Evolutionary conservation across 2,329 filamentous ascomycete genomes (phyloP).

Genomic region (Aspergillus fischeri): DNA sequence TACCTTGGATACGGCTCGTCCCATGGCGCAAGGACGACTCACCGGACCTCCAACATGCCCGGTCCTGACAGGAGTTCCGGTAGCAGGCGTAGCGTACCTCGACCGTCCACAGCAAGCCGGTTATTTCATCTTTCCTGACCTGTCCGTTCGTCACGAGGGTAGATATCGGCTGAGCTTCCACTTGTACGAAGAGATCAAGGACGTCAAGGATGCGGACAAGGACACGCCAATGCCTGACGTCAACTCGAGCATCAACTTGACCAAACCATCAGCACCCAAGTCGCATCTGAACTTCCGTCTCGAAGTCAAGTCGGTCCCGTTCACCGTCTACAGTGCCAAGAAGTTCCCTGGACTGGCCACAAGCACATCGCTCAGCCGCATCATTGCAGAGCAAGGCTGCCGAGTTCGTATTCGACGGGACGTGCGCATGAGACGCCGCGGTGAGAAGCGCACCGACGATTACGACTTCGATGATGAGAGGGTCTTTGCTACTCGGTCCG

Average conservation of each 20-base stretch:
- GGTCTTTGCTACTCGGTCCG: constrained; percentile 41
- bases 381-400: constrained; percentile 93
- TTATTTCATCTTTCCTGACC: constrained; percentile 96
- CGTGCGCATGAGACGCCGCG: constrained; percentile 83
- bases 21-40: constrained; percentile 75
- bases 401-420: constrained; percentile 93
- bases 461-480: constrained; percentile 63
- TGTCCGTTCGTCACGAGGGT: constrained; percentile 93
- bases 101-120: constrained; percentile 75
- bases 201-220: constrained; percentile 69
- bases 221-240: constrained; percentile 43
- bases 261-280: constrained; percentile 42
- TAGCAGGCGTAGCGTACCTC: constrained; percentile 92
- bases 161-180: constrained; percentile 89
- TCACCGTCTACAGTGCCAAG: constrained; percentile 92
- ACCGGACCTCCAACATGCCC: constrained; percentile 66
- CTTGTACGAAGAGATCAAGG: constrained; percentile 89
- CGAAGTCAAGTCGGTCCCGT: constrained; percentile 82
- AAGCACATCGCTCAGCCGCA: constrained; percentile 82
- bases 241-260: constrained; percentile 21
- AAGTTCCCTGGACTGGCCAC: constrained; percentile 93
- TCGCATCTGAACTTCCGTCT: constrained; percentile 76
- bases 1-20: constrained; percentile 80
- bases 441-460: constrained; percentile 63
- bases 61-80: constrained; percentile 88